Evolutionary conservation across 2,329 filamentous ascomycete species (phyloP).

Genomic region (Ceratocystis harringtonii): DNA sequence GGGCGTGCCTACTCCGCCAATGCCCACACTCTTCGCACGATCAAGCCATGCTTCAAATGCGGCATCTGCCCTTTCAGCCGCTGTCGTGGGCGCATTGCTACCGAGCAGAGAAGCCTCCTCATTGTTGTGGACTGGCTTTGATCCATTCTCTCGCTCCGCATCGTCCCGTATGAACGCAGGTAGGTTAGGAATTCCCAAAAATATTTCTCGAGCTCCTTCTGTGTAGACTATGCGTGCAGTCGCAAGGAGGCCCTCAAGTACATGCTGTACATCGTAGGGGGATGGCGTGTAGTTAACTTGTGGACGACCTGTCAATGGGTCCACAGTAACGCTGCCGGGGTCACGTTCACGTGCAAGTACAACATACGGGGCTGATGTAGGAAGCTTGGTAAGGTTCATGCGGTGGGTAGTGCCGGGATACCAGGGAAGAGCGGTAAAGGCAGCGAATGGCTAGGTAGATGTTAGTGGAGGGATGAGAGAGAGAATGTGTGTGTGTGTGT

Average conservation of each 20-base stretch:
- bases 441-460: neutral
- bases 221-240: conserved; percentile 65
- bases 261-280: conserved; percentile 54
- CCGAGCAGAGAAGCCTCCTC: neutral
- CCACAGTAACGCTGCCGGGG: conserved; percentile 53
- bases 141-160: conserved; percentile 11
- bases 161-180: conserved; percentile 40
- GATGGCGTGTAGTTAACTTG: conserved; percentile 57
- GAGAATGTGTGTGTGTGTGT: no score
- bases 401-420: conserved; percentile 13
- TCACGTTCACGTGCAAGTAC: conserved; percentile 60
- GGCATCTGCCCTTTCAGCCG: conserved; percentile 39
- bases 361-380: conserved; percentile 40
- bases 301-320: conserved; percentile 49
- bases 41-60: conserved; percentile 48
- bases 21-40: conserved; percentile 33
- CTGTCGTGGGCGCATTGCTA: neutral
- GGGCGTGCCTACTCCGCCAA: conserved; percentile 35
- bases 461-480: neutral
- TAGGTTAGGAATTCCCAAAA: conserved; percentile 46
- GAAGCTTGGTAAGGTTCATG: neutral
- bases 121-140: conserved; percentile 11
- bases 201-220: conserved; percentile 67
- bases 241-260: conserved; percentile 56
- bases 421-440: neutral